phyloP scores from a whole-genome alignment of 1,284 basidiomycete genomes.

The Xerocomus nothofagi region DNA sequence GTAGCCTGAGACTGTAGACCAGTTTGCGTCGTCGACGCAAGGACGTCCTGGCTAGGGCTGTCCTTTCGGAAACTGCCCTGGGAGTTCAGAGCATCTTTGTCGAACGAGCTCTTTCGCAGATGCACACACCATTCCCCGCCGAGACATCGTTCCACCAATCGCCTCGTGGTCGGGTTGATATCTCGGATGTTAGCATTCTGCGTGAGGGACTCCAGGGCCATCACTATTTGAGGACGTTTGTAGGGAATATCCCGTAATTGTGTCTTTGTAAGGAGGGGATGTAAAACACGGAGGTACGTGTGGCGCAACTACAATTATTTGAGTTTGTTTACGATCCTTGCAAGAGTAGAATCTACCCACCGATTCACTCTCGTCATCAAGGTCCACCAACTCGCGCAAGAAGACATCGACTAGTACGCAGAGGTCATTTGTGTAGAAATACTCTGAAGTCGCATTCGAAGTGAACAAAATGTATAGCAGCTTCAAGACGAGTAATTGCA shows the following conservation, averaged over 20 bases:
- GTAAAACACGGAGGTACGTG: constrained; percentile 94
- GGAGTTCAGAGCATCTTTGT: constrained; percentile 31
- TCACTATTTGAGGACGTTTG: constrained; percentile 89
- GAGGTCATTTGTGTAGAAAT: constrained; percentile 98
- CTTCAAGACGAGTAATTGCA: constrained; percentile 94
- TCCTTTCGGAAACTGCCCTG: constrained; percentile 31
- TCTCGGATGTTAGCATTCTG: constrained; percentile 78
- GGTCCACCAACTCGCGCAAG: constrained; percentile 84
- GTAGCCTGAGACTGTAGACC: constrained; percentile 22
- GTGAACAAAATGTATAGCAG: constrained; percentile 95
- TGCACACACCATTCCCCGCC: constrained; percentile 85
- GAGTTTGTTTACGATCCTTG: not conserved
- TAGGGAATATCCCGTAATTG: constrained; percentile 86
- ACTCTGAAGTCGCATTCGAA: constrained; percentile 90
- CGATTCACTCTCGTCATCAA: constrained; percentile 93
- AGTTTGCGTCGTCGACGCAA: constrained; percentile 36
- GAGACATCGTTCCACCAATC: constrained; percentile 92
- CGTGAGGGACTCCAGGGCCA: constrained; percentile 78
- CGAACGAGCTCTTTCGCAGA: constrained; percentile 42
- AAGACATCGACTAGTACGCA: constrained; percentile 97
- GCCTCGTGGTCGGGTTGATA: constrained; percentile 81
- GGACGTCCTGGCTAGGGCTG: constrained; percentile 46
- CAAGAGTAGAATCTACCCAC: constrained; percentile 46
- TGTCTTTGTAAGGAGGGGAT: constrained; percentile 93
- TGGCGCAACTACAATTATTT: constrained; percentile 75